Conservation (phyloP, 257 asterid genomes). For the Parsonsia alboflavescens region DNA sequence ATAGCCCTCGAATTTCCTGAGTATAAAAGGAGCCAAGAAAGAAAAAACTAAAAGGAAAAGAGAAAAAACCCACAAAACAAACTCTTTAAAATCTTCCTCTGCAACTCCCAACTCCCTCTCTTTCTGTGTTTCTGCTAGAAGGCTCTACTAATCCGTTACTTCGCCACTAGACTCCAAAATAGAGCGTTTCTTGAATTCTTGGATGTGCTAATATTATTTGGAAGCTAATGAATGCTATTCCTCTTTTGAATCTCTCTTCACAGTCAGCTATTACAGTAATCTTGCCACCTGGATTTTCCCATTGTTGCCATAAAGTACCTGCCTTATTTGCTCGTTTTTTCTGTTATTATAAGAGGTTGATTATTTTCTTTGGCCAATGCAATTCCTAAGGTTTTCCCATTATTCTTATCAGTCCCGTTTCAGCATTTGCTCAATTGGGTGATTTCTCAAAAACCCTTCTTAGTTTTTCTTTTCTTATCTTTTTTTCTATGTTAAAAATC, state of each 20-base stretch:
- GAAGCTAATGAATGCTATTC: neutral
- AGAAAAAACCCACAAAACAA: neutral
- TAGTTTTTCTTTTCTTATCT: slow-evolving; percentile 13
- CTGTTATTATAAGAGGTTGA: neutral
- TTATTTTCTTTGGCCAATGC: slow-evolving; percentile 15
- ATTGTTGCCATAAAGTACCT: slow-evolving; percentile 1
- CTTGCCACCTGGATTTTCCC: slow-evolving; percentile 14
- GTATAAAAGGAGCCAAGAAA: neutral
- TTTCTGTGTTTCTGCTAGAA: neutral
- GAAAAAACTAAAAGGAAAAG: neutral
- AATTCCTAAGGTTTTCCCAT: slow-evolving; percentile 7
- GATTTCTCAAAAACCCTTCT: slow-evolving; percentile 29
- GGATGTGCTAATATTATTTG: neutral
- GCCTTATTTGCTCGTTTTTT: slow-evolving; percentile 5
- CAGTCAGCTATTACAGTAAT: neutral
- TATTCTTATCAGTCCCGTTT: slow-evolving; percentile 9
- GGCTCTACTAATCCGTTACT: neutral
- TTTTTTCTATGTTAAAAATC: slow-evolving; percentile 12
- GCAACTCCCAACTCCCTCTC: slow-evolving; percentile 15
- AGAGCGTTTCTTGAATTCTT: neutral
- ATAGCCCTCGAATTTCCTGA: neutral
- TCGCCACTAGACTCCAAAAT: neutral
- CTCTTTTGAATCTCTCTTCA: neutral
- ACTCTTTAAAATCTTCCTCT: neutral
- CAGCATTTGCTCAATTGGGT: slow-evolving; percentile 33